A percentile compares a stretch with the other conserved stretches of the same genome.
Conservation (phyloP, 2,329 filamentous ascomycete species). For the Capronia epimyces region DNA sequence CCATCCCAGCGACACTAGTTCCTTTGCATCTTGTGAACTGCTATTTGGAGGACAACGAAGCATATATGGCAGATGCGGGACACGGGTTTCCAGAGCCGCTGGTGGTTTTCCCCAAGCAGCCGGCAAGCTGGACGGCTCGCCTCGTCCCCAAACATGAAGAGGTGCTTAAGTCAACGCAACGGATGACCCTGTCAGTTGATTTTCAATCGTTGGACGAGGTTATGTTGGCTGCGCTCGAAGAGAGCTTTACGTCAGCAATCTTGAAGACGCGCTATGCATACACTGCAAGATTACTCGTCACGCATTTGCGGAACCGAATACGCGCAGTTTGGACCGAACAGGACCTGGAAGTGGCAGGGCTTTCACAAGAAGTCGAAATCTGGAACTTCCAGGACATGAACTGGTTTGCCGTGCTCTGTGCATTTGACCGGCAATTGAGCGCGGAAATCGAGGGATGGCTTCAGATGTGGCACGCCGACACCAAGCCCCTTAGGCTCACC, state of each 20-base stretch:
- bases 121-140: constrained; percentile 51
- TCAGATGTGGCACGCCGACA: constrained; percentile 50
- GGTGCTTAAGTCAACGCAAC: background rate
- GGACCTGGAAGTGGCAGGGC: constrained; percentile 50
- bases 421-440: constrained; percentile 43
- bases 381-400: constrained; percentile 48
- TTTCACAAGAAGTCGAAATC: constrained; percentile 50
- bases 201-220: constrained; percentile 76
- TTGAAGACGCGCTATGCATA: constrained; percentile 42
- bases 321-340: constrained; percentile 43
- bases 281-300: constrained; percentile 49
- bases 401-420: constrained; percentile 50
- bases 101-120: constrained; percentile 72
- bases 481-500: constrained; percentile 22
- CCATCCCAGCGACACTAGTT: constrained; percentile 70
- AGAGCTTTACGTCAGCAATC: constrained; percentile 45
- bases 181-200: constrained; percentile 57
- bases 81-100: constrained; percentile 43
- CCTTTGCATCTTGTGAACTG: constrained; percentile 71
- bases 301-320: constrained; percentile 46
- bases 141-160: constrained; percentile 11
- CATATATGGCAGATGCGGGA: constrained; percentile 52
- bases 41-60: constrained; percentile 62
- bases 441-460: constrained; percentile 49
- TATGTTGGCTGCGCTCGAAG: constrained; percentile 49